phyloP scores from a whole-genome alignment of 768 basidiomycete genomes.

The Boletus reticulatus region DNA sequence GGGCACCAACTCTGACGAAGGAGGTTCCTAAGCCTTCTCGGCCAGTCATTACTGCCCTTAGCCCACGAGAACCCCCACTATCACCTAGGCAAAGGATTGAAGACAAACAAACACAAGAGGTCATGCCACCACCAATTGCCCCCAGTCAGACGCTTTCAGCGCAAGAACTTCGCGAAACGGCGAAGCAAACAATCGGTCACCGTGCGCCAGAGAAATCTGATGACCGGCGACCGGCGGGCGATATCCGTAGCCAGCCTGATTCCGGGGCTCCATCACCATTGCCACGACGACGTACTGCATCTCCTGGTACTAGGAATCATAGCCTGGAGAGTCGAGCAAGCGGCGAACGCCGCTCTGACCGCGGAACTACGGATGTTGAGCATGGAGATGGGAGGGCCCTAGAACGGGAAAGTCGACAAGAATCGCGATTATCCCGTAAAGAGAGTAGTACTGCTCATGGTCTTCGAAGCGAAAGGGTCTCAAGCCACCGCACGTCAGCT shows the following conservation, averaged over 20 bases:
- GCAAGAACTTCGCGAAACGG: constrained; percentile 78
- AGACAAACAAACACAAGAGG: constrained; percentile 36
- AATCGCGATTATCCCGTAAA: constrained; percentile 41
- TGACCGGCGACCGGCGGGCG: constrained; percentile 35
- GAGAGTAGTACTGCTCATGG: constrained; percentile 52
- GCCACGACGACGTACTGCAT: constrained; percentile 59
- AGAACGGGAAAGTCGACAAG: constrained; percentile 51
- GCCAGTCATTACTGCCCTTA: constrained; percentile 12
- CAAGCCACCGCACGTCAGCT: constrained; percentile 39
- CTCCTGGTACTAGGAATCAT: constrained; percentile 64
- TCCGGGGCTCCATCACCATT: constrained; percentile 52
- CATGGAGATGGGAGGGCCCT: constrained; percentile 49
- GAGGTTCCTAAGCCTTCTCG: constrained; percentile 22
- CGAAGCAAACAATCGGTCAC: constrained; percentile 58
- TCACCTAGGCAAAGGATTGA: constrained; percentile 43
- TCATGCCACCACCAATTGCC: constrained; percentile 76
- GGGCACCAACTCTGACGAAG: constrained; percentile 13
- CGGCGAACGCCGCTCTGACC: constrained; percentile 60
- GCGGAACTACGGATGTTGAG: constrained; percentile 43
- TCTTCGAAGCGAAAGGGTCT: constrained; percentile 46
- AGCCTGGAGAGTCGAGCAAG: constrained; percentile 75
- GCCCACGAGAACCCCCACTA: constrained; percentile 35
- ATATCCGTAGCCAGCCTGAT: constrained; percentile 47
- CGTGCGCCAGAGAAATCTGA: constrained; percentile 39
- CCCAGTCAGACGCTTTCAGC: constrained; percentile 80